These are phyloP conservation scores for Acacia concinna DNA, from an alignment of 331 rosid species.

Conservation along the genomic window DNA sequence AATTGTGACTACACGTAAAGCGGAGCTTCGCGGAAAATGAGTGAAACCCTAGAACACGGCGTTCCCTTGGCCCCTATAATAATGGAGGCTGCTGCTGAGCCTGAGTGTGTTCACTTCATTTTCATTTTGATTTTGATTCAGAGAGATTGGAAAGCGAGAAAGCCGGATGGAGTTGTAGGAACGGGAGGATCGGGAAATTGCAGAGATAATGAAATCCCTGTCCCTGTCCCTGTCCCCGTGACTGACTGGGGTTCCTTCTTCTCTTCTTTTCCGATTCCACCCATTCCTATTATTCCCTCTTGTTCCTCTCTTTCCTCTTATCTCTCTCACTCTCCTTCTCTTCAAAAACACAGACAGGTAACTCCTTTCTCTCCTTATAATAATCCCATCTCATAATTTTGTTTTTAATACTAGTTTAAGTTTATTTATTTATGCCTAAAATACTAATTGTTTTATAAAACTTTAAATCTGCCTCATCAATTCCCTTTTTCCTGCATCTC, in stretches of 20 bases:
- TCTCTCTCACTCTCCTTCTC: neutral
- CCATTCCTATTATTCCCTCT: slow-evolving; percentile 49
- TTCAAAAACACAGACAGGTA: neutral
- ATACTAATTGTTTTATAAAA: no score
- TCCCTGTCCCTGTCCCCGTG: no score
- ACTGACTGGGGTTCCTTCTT: no score
- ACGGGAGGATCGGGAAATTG: slow-evolving; percentile 42
- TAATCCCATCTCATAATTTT: no score
- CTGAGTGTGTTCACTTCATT: neutral
- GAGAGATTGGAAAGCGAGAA: slow-evolving; percentile 42
- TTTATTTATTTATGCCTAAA: no score
- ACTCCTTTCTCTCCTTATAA: no score
- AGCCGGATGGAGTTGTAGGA: slow-evolving; percentile 43
- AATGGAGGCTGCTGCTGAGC: neutral
- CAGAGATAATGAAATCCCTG: no score
- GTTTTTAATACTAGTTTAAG: no score
- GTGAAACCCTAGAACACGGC: neutral
- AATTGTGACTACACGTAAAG: neutral
- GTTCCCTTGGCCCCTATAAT: no score
- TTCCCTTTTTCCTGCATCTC: no score
- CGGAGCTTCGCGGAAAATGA: neutral
- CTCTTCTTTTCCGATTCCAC: slow-evolving; percentile 42
- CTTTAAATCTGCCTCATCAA: no score
- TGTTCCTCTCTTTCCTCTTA: slow-evolving; percentile 37
- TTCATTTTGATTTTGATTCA: neutral